These are phyloP conservation scores for Borovskyia barvae DNA, from an alignment of 208 protist species.

Conservation along the genomic window DNA sequence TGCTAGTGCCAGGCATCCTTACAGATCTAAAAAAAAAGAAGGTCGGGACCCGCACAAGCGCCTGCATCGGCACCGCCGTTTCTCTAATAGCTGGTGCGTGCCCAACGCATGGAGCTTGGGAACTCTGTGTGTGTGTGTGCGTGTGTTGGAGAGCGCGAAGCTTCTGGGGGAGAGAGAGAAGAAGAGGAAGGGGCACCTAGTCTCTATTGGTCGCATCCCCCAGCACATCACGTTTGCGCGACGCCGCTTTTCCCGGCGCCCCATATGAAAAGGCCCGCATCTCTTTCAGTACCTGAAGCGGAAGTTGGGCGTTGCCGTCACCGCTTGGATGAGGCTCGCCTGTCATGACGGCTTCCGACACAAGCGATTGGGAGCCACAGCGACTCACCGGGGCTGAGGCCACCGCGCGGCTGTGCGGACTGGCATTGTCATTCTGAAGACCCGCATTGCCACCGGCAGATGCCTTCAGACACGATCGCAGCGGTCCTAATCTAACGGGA, in stretches of 20 bases:
- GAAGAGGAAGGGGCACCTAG: background rate
- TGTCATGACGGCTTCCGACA: constrained; percentile 12
- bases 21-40: too few species aligned
- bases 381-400: constrained; percentile 55
- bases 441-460: background rate
- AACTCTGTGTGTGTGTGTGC: too few species aligned
- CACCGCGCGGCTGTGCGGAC: background rate
- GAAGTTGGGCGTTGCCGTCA: background rate
- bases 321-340: background rate
- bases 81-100: too few species aligned
- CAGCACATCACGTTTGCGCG: constrained; percentile 66
- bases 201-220: constrained; percentile 69
- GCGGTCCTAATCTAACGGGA: constrained; percentile 27
- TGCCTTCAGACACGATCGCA: constrained; percentile 59
- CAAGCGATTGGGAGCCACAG: constrained; percentile 48
- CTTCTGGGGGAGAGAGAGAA: constrained; percentile 6
- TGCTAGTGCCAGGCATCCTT: too few species aligned
- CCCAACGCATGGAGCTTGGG: too few species aligned
- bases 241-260: constrained; percentile 29
- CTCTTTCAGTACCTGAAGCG: constrained; percentile 33
- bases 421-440: background rate
- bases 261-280: constrained; percentile 65
- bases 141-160: too few species aligned
- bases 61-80: too few species aligned
- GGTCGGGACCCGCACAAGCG: too few species aligned